phyloP scores from a whole-genome alignment of 2,329 filamentous ascomycete genomes.

The Aschersonia sp. region DNA sequence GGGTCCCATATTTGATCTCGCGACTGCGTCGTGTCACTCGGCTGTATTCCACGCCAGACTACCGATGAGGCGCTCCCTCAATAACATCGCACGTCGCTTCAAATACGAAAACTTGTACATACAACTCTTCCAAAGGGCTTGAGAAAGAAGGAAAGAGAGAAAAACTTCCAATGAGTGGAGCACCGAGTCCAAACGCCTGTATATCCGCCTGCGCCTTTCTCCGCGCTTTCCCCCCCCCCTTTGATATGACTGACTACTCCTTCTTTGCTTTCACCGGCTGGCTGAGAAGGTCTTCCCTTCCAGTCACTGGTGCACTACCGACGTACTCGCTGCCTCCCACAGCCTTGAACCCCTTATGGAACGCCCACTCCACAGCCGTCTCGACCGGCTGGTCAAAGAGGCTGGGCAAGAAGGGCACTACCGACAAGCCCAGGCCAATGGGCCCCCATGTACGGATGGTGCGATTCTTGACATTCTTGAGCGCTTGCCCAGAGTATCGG shows the following conservation, averaged over 20 bases:
- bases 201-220: no score
- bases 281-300: slow-evolving; percentile 26
- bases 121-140: no score
- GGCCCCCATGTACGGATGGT: slow-evolving; percentile 72
- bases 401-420: slow-evolving; percentile 71
- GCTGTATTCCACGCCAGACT: no score
- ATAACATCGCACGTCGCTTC: no score
- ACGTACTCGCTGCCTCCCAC: slow-evolving; percentile 50
- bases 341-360: slow-evolving; percentile 65
- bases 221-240: no score
- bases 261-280: slow-evolving; percentile 32
- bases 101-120: no score
- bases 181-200: background rate
- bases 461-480: slow-evolving; percentile 69
- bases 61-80: no score
- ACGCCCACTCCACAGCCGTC: slow-evolving; percentile 76
- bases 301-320: slow-evolving; percentile 37
- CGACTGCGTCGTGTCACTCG: no score
- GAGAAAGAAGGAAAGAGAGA: no score
- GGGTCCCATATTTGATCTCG: no score
- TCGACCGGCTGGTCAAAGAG: slow-evolving; percentile 91
- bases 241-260: slow-evolving; percentile 15
- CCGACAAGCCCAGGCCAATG: slow-evolving; percentile 65
- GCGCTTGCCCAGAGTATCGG: slow-evolving; percentile 68
- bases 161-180: no score